A percentile compares a stretch with the other conserved stretches of the same genome.
Evolutionary conservation across 345 rosid species (phyloP).

Genomic region (Mangifera indica): DNA sequence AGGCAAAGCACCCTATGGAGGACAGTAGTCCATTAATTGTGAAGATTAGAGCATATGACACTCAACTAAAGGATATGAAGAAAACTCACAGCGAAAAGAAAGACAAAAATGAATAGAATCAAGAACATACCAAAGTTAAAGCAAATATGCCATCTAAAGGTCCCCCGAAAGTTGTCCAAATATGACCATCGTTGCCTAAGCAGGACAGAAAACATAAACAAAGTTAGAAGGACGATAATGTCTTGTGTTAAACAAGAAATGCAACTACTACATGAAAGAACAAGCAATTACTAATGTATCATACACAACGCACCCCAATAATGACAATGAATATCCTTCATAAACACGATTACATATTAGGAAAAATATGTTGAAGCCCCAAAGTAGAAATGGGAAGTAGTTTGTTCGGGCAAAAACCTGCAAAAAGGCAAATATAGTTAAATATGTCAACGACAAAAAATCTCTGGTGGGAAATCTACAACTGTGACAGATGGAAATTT

Average conservation of each 20-base stretch:
- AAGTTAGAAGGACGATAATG: constrained; percentile 5
- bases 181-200: constrained; percentile 60
- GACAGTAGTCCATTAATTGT: neutral
- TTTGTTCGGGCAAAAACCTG: constrained; percentile 62
- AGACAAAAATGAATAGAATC: neutral
- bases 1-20: too few species aligned
- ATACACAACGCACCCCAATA: constrained; percentile 69
- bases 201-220: constrained; percentile 5
- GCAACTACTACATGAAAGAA: neutral
- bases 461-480: neutral
- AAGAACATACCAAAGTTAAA: constrained; percentile 76
- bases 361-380: constrained; percentile 72
- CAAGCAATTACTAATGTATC: neutral
- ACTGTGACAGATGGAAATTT: neutral
- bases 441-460: constrained; percentile 21
- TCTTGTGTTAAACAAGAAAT: constrained; percentile 16
- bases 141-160: constrained; percentile 96
- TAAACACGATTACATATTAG: constrained; percentile 83
- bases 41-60: neutral
- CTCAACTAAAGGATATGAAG: neutral
- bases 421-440: constrained; percentile 34
- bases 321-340: constrained; percentile 82
- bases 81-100: constrained; percentile 1
- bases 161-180: constrained; percentile 79
- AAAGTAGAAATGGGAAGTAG: constrained; percentile 58